Evolutionary conservation across 805 yeast species (phyloP), one percentile per base, ranked within the genome.

Genomic region (Ogataea neopini): DNA sequence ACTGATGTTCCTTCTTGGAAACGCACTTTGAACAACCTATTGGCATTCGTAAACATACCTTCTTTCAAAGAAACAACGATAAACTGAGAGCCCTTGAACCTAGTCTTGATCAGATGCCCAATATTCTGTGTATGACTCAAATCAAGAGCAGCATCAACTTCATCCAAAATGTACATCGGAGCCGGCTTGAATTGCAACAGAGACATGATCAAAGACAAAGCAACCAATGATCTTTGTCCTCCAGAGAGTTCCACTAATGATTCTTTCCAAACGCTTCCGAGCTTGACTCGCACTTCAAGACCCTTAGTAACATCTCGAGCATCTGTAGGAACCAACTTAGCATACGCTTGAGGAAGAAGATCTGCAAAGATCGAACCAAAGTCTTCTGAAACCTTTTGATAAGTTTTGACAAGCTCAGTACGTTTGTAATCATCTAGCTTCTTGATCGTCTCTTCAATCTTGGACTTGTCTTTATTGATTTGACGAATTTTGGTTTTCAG

Each of bases 31-130:
- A 90, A 94, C 17, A 94, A 88, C 53, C 96, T 76, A 63, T 95
- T 95, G 7, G 99, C 99, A 68, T 94, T 94, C 8, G 96, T 86
- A 63, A 94, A 94, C 96, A 94, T 89, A 11, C 98, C 99, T 67
- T 94, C 99, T 63, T 94, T 94, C 70, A 94, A 80, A 22, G 97
- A 88, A 18, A 94, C 99, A 41, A 94, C 96, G 54, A 94, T 92
- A 64, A 94, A 94, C 64, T 94, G 99, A 2, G 97, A 87, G 0
- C 96, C 97, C 66, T 88, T 86, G 70, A 94, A 94, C 57, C 96
- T 74, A 0, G 97, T 92, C 69, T 92, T 94, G 67, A 94, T 94
- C 64, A 94, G 74, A 61, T 89, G 96, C 3, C 99, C 99, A 60
- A 94, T 94, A 61, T 94, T 94, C 66, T 94, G 98, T 1, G 99